Conservation (phyloP, 306 rosid genomes). For the Canavalia ensiformis region DNA sequence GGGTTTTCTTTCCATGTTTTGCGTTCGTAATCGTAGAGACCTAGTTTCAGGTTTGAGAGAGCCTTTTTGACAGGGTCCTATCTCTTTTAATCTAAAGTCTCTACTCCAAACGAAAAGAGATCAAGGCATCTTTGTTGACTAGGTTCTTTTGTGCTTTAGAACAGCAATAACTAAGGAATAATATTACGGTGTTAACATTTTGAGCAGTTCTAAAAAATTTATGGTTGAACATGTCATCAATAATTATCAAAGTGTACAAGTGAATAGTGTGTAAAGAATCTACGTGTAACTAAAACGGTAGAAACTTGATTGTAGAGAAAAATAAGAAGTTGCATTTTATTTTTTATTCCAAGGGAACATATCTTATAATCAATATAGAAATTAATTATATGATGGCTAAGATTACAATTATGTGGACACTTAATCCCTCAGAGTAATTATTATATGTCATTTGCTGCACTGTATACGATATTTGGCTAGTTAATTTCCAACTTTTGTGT, state of each 20-base stretch:
- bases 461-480: background rate
- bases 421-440: background rate
- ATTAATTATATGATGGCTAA: no score
- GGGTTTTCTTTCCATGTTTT: constrained; percentile 39
- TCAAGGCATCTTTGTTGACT: constrained; percentile 54
- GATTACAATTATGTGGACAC: background rate
- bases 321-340: no score
- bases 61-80: constrained; percentile 55
- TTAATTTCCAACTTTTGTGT: constrained; percentile 31
- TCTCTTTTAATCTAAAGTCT: background rate
- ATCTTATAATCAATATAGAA: no score
- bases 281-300: background rate
- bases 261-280: constrained; percentile 13
- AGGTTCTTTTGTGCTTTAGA: constrained; percentile 36
- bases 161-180: background rate
- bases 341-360: no score
- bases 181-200: background rate
- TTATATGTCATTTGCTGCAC: background rate
- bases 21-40: constrained; percentile 58
- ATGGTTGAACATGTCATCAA: background rate
- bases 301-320: no score
- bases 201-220: background rate
- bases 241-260: constrained; percentile 5
- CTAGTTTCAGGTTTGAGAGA: constrained; percentile 51
- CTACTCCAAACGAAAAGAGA: constrained; percentile 47